Evolutionary conservation across 352 stramenopile genomes (phyloP).

Genomic region (Phytophthora pisi): DNA sequence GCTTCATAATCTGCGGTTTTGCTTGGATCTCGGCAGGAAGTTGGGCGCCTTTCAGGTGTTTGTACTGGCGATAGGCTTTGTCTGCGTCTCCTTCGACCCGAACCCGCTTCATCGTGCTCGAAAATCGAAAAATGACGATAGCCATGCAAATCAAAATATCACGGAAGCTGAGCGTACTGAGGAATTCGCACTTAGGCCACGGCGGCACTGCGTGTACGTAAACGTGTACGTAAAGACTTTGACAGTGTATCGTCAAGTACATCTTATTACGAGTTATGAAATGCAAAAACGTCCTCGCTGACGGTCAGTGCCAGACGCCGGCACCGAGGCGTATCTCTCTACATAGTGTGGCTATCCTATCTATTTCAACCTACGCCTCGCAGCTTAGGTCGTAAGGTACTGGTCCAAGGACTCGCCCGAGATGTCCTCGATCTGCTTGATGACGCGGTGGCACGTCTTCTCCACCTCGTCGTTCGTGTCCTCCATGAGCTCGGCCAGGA

Average conservation of each 20-base stretch:
- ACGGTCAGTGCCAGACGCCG: not conserved
- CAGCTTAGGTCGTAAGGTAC: conserved; percentile 73
- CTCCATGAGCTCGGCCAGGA: conserved; percentile 89
- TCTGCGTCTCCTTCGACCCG: no score
- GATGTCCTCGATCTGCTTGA: conserved; percentile 91
- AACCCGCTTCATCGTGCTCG: no score
- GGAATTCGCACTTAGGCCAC: no score
- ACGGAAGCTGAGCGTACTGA: no score
- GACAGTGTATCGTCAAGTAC: conserved; percentile 24
- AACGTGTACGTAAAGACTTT: no score
- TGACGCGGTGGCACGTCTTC: conserved; percentile 84
- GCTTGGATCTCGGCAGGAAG: no score
- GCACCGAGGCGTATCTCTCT: conserved; percentile 18
- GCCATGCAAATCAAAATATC: no score
- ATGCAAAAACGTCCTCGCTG: conserved; percentile 32
- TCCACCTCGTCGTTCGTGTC: conserved; percentile 87
- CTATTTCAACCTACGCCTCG: conserved; percentile 23
- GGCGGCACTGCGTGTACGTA: no score
- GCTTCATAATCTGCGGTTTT: not conserved
- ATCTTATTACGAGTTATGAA: conserved; percentile 39
- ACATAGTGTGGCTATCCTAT: conserved; percentile 39
- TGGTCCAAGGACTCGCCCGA: conserved; percentile 89
- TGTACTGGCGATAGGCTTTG: no score
- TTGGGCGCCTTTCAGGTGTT: no score
- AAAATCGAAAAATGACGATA: no score